Conservation (phyloP, 2,329 filamentous ascomycete genomes). For the Verticillium dahliae region DNA sequence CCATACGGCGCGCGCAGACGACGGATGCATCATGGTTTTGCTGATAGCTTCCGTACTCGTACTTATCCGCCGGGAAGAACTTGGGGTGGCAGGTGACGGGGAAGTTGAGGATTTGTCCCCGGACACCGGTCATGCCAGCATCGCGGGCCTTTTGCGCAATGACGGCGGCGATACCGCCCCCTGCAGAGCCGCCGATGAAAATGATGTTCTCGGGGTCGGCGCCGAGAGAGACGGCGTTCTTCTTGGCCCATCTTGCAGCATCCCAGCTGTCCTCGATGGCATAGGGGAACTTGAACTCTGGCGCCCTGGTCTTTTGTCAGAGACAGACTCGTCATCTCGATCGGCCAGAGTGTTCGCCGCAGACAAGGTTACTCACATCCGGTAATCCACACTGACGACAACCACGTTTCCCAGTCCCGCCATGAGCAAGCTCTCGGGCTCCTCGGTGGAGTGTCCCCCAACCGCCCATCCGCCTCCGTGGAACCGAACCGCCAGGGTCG, state of each 20-base stretch:
- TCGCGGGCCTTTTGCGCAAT: slow-evolving; percentile 23
- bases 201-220: slow-evolving; percentile 26
- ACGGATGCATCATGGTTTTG: slow-evolving; percentile 25
- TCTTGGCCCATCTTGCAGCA: slow-evolving; percentile 26
- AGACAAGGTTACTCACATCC: slow-evolving; percentile 18
- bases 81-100: slow-evolving; percentile 28
- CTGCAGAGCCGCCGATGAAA: slow-evolving; percentile 26
- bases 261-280: slow-evolving; percentile 28
- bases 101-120: slow-evolving; percentile 26
- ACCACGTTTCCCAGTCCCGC: slow-evolving; percentile 24
- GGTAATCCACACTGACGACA: slow-evolving; percentile 29
- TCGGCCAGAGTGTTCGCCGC: neutral
- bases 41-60: slow-evolving; percentile 25
- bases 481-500: slow-evolving; percentile 18
- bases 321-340: no score
- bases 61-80: slow-evolving; percentile 22
- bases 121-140: slow-evolving; percentile 21
- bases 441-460: slow-evolving; percentile 25
- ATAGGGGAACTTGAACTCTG: slow-evolving; percentile 27
- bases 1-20: slow-evolving; percentile 19
- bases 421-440: slow-evolving; percentile 25
- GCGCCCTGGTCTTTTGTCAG: slow-evolving; percentile 19
- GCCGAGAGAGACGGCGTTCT: slow-evolving; percentile 20
- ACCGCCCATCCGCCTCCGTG: slow-evolving; percentile 30
- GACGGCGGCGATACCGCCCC: slow-evolving; percentile 23